Evolutionary conservation across 2,329 filamentous ascomycete genomes (phyloP).

Genomic region (Fusarium guadeloupense): DNA sequence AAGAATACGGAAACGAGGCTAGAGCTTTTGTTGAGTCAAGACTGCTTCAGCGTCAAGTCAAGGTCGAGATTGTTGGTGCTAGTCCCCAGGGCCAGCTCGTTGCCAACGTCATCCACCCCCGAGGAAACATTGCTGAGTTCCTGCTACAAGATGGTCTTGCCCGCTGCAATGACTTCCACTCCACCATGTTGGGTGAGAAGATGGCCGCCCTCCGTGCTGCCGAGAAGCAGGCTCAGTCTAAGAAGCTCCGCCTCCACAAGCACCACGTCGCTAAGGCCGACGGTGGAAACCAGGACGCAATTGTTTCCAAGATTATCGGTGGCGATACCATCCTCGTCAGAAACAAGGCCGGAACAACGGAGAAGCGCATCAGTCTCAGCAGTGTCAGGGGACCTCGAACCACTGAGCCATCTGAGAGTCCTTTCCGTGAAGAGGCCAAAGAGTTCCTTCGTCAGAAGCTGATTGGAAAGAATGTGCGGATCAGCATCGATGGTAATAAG

Average conservation of each 20-base stretch:
- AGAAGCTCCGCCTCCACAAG: slow-evolving; percentile 82
- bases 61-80: slow-evolving; percentile 83
- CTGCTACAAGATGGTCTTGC: slow-evolving; percentile 89
- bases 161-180: slow-evolving; percentile 94
- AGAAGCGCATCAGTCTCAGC: slow-evolving; percentile 92
- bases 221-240: slow-evolving; percentile 83
- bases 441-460: slow-evolving; percentile 93
- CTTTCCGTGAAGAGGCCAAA: slow-evolving; percentile 92
- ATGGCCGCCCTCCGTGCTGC: slow-evolving; percentile 88
- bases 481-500: slow-evolving; percentile 89
- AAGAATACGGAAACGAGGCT: slow-evolving; percentile 90
- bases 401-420: slow-evolving; percentile 84
- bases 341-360: slow-evolving; percentile 79
- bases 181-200: slow-evolving; percentile 85
- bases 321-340: slow-evolving; percentile 90
- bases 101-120: slow-evolving; percentile 84
- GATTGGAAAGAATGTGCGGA: slow-evolving; percentile 94
- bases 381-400: slow-evolving; percentile 94
- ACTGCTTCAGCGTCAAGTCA: slow-evolving; percentile 85
- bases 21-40: slow-evolving; percentile 86
- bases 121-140: slow-evolving; percentile 92
- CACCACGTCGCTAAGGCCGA: slow-evolving; percentile 77
- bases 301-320: slow-evolving; percentile 84
- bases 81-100: slow-evolving; percentile 94
- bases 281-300: slow-evolving; percentile 77